Base-by-base conservation (phyloP, 306 rosid genomes). In the Vicia villosa region DNA sequence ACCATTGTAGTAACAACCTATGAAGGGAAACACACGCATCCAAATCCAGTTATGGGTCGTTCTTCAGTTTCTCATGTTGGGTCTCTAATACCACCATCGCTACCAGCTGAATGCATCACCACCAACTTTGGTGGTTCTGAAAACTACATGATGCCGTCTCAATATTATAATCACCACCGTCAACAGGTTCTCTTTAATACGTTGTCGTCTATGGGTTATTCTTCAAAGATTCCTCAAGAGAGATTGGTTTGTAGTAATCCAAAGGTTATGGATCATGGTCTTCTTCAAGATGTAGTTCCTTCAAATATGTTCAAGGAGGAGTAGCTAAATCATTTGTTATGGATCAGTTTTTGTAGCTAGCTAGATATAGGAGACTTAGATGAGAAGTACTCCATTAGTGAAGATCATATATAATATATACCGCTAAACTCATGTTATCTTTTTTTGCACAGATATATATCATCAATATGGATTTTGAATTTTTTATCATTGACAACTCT, bases 1-100 rank as follows among this genome's bases (percentile, higher is more conserved):
- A 83, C 70, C 76, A 55, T 85, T 51, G 98, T 93, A 6, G 86
- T 93, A 11, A 93, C 98, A 11, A 93, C 98, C 21, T 93, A 93
- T 24, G 98, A 93, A 82, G 98, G 98, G 2, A 87, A 90, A 68
- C 98, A 93, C 83, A 82, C 83, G 0, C 98, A 93, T 64, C 87
- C 84, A 37, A 86, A 88, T 73, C 96, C 98, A 8, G 66, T 82
- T 57, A 77, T 83, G 74, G 62, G 87, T 62, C 96, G 93, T 15
- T 72, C 85, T 15, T 74, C 85, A 3, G 22, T 10, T 51, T 24
- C 6, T 47, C 54, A 16, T 16, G 54, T 20, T 1, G 56, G 56
- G 9, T 52, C 32, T 1, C 7, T 52, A 52, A 4, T 56, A 14
- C 17, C 62, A 6, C 5, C 17, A 2, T n/a, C n/a, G n/a, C 24